Percentiles rank a stretch among this genome's conserved stretches.
Conservation (phyloP, 176 grass and related monocot genomes). For the Carex parvula region DNA sequence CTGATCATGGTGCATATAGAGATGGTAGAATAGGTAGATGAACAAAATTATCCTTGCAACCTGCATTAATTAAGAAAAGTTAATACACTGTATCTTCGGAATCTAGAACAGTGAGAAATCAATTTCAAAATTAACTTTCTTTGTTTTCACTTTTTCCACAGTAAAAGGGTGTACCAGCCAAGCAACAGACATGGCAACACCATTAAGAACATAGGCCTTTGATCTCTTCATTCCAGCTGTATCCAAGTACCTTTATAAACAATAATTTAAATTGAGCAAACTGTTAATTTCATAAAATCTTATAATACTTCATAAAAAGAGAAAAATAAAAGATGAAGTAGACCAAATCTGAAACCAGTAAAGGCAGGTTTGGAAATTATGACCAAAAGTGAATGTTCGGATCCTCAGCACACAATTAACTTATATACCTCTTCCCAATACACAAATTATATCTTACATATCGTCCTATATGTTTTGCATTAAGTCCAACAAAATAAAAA, state of each 20-base stretch:
- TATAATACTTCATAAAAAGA: not conserved
- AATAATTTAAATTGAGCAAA: slow-evolving; percentile 23
- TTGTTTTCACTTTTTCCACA: slow-evolving; percentile 4
- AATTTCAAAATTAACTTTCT: not conserved
- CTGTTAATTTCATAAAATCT: slow-evolving; percentile 19
- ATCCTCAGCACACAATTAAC: slow-evolving; percentile 5
- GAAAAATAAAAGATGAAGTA: not conserved
- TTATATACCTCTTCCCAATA: not conserved
- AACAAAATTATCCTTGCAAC: slow-evolving; percentile 93
- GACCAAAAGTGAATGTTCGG: not conserved
- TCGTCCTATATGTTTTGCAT: not conserved
- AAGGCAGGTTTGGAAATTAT: not conserved
- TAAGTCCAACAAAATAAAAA: not conserved
- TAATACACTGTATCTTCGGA: slow-evolving; percentile 29
- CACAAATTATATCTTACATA: not conserved
- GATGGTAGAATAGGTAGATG: slow-evolving; percentile 84
- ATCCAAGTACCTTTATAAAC: slow-evolving; percentile 82
- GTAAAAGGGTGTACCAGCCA: slow-evolving; percentile 62
- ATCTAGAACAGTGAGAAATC: not conserved
- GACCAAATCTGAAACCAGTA: slow-evolving; percentile 4
- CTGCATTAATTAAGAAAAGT: slow-evolving; percentile 40
- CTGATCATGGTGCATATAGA: slow-evolving; percentile 82
- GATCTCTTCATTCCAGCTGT: slow-evolving; percentile 88
- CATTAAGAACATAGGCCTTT: slow-evolving; percentile 79
- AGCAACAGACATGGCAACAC: slow-evolving; percentile 71